Base-by-base conservation (phyloP, 2,329 filamentous ascomycete species). In the Huntiella abstrusa region DNA sequence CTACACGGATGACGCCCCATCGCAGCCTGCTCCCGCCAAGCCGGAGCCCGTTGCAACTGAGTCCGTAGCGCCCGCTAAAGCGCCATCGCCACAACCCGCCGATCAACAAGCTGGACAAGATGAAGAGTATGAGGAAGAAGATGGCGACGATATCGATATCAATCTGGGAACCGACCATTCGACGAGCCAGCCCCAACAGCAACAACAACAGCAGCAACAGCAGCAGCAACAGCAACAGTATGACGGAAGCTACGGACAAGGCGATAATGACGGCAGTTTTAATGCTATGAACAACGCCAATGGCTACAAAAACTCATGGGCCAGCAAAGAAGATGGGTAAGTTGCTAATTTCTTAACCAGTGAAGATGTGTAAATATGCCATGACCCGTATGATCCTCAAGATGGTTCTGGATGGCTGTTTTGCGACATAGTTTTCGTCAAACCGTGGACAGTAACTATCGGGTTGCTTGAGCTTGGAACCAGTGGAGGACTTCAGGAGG, bases 91-190 rank as follows among this genome's bases (percentile, higher is more conserved):
- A 7, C 52, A 55, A 43, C 35, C 54, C n/a, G 15, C 28, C 17
- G 42, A 12, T 32, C 45, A 36, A 60, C 43, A 59, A 55, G 59
- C 62, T 37, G 59, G 60, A 4, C 60, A 65, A 51, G 62, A 65
- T 28, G 60, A 64, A 48, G 64, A 69, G 53, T 62, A 66, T 22
- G 59, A 61, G 43, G 64, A 66, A 43, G 61, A 66, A 36, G 60
- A 63, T 34, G 71, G 69, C 32, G 61, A 75, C 47, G 71, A 75
- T 36, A 69, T 75, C 47, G 71, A 75, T 53, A 73, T 75, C 58
- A 72, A 74, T 53, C 59, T 74, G 10, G 70, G 70, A 38, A 68
- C 58, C 49, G 59, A 53, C 40, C 51, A 46, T 4, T 46, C 44
- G 10, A 32, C 45, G 22, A 41, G 51, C 49, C 54, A 19, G 45